Evolutionary conservation across 306 rosid genomes (phyloP).

Genomic region (Dryas drummondii): DNA sequence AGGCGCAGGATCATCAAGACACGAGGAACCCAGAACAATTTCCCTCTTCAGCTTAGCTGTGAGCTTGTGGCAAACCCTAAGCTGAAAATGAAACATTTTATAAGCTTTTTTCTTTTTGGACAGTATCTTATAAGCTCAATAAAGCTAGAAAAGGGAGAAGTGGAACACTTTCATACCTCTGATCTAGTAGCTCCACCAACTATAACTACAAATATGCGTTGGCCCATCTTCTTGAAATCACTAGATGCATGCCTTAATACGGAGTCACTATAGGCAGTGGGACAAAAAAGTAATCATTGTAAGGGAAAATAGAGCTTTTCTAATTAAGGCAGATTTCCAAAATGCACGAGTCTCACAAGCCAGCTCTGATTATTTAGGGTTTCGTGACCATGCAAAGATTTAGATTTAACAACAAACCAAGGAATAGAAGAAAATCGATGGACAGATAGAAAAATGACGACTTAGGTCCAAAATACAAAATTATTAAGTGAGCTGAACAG

Average conservation of each 20-base stretch:
- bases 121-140: not conserved
- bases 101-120: not conserved
- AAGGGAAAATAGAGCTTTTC: not conserved
- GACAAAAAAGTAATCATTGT: conserved; percentile 7
- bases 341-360: not conserved
- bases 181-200: conserved; percentile 98
- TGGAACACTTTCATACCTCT: conserved; percentile 53
- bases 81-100: conserved; percentile 50
- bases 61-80: conserved; percentile 94
- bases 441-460: not conserved
- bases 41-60: conserved; percentile 77
- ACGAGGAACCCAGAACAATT: conserved; percentile 82
- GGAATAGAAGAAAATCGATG: not conserved
- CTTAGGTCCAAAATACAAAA: not conserved
- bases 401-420: not conserved
- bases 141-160: not conserved
- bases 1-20: conserved; percentile 91
- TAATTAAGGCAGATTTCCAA: not conserved
- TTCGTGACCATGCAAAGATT: not conserved
- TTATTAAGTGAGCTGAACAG: not conserved
- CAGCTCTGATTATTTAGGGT: not conserved
- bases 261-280: conserved; percentile 61
- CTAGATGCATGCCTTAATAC: conserved; percentile 79
- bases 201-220: conserved; percentile 81
- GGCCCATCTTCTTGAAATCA: conserved; percentile 89